These are phyloP conservation scores for Daldinia sp. DNA, from an alignment of 2,329 filamentous ascomycete species.

Conservation along the genomic window DNA sequence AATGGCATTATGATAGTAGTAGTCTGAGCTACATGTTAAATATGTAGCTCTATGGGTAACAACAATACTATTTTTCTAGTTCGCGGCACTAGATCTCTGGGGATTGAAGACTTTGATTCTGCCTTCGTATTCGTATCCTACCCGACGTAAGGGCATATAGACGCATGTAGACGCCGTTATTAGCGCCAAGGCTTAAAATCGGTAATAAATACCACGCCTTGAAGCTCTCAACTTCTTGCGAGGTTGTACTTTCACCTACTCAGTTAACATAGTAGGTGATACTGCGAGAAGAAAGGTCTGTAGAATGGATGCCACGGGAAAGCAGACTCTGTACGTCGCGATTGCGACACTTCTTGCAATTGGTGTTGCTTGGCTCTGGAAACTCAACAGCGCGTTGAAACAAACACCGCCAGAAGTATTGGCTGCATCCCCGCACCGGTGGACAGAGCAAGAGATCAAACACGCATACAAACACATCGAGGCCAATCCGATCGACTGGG, in stretches of 20 bases:
- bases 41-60: neutral
- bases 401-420: constrained; percentile 50
- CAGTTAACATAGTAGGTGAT: neutral
- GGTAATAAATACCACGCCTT: neutral
- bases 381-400: constrained; percentile 52
- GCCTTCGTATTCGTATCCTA: constrained; percentile 8
- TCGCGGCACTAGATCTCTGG: neutral
- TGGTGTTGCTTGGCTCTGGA: constrained; percentile 46
- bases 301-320: constrained; percentile 24
- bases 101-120: neutral
- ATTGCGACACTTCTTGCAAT: constrained; percentile 39
- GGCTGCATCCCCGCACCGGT: constrained; percentile 47
- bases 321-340: constrained; percentile 27
- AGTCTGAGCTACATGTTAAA: neutral
- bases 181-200: neutral
- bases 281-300: neutral
- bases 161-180: neutral
- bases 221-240: neutral
- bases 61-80: neutral
- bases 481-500: constrained; percentile 49
- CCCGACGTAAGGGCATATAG: neutral
- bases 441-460: constrained; percentile 51
- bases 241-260: neutral
- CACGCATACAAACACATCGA: constrained; percentile 52
- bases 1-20: neutral